Conservation (phyloP, 2,329 filamentous ascomycete genomes). For the Emericellopsis cladophorae region DNA sequence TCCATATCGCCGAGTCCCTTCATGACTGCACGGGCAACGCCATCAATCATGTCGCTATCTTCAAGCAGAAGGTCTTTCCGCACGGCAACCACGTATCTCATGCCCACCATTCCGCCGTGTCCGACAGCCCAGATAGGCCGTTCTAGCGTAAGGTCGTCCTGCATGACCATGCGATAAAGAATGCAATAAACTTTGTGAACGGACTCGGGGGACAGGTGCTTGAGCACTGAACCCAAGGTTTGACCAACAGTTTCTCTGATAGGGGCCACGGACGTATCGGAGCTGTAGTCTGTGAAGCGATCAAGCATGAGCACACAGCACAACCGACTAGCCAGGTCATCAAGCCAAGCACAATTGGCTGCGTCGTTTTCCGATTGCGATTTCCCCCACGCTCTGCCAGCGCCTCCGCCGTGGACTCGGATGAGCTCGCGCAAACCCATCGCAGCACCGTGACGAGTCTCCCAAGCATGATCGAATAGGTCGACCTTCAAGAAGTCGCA, state of each 20-base stretch:
- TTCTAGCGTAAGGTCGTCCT: conserved; percentile 63
- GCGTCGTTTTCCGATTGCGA: conserved; percentile 61
- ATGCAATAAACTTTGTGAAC: conserved; percentile 78
- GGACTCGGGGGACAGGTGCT: conserved; percentile 65
- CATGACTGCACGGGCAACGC: conserved; percentile 85
- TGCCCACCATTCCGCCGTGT: conserved; percentile 94
- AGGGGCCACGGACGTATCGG: conserved; percentile 90
- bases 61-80: conserved; percentile 82
- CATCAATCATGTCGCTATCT: conserved; percentile 79
- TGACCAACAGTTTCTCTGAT: conserved; percentile 94
- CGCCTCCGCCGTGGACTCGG: conserved; percentile 80
- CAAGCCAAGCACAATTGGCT: conserved; percentile 75
- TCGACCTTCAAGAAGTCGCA: conserved; percentile 92
- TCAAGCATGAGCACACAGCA: conserved; percentile 96
- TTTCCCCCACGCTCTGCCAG: conserved; percentile 64
- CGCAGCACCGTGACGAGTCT: conserved; percentile 88
- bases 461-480: conserved; percentile 88
- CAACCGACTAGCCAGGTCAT: conserved; percentile 88
- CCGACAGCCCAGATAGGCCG: conserved; percentile 84
- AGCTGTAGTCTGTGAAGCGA: conserved; percentile 94
- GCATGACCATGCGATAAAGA: conserved; percentile 83
- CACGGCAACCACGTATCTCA: conserved; percentile 90
- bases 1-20: conserved; percentile 83
- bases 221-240: conserved; percentile 77
- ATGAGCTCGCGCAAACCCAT: conserved; percentile 90